Conservation (phyloP, 257 asterid genomes). For the Nicotiana otophora region DNA sequence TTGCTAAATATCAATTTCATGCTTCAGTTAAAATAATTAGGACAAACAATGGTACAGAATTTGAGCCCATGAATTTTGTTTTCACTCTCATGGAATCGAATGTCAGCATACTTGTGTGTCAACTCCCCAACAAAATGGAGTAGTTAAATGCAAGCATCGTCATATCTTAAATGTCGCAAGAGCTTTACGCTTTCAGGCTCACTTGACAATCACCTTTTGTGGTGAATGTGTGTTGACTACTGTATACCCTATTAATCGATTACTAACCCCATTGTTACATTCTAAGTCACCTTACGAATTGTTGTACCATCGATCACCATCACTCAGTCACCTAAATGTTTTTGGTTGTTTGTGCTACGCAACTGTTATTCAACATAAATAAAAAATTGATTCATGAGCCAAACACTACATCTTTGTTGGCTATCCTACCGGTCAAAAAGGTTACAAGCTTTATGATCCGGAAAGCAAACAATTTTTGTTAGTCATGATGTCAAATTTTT, state of each 20-base stretch:
- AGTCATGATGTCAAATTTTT: background rate
- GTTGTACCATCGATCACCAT: background rate
- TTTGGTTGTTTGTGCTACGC: slow-evolving; percentile 19
- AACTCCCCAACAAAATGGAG: background rate
- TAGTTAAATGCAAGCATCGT: background rate
- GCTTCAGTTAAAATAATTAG: background rate
- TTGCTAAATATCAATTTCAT: background rate
- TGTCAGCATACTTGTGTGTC: background rate
- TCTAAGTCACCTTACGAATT: background rate
- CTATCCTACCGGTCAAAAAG: background rate
- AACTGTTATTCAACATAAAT: background rate
- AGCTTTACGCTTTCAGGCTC: background rate
- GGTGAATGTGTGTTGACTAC: background rate
- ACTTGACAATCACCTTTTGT: background rate
- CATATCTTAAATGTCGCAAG: background rate
- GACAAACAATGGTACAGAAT: background rate
- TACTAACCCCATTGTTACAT: background rate
- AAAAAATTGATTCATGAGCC: background rate
- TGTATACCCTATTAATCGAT: background rate
- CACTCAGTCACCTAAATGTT: background rate
- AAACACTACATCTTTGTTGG: background rate
- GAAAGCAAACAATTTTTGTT: background rate
- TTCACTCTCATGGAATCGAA: background rate
- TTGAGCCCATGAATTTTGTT: background rate
- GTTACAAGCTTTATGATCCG: background rate